These are phyloP conservation scores for Ceratorhiza oryzae-sativae DNA, from an alignment of 1,284 basidiomycete species.

Conservation along the genomic window DNA sequence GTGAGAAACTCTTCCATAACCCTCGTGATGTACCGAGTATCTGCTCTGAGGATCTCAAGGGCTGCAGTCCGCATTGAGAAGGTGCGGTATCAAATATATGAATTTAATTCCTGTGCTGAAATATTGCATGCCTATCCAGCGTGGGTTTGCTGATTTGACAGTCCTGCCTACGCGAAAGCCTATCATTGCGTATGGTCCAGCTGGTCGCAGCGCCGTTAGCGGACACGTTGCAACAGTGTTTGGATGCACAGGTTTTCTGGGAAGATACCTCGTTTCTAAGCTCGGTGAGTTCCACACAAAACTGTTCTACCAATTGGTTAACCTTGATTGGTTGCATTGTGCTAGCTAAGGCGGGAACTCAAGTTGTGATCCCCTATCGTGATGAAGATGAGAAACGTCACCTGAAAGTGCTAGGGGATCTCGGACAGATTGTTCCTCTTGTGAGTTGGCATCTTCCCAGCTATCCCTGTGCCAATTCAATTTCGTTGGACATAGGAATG, in stretches of 20 bases:
- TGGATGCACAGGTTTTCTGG: constrained; percentile 95
- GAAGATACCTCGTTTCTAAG: constrained; percentile 92
- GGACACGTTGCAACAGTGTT: constrained; percentile 97
- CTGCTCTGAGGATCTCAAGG: constrained; percentile 31
- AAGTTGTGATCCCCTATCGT: constrained; percentile 94
- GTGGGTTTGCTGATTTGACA: constrained; percentile 39
- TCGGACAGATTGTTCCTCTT: constrained; percentile 96
- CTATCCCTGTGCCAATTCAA: neutral
- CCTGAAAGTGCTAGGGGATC: constrained; percentile 92
- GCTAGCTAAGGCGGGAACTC: constrained; percentile 86
- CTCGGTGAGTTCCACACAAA: constrained; percentile 64
- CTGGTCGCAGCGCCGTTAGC: constrained; percentile 85
- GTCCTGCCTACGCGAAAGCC: constrained; percentile 56
- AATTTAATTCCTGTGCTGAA: neutral
- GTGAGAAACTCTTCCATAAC: constrained; percentile 28
- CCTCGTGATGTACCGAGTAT: constrained; percentile 31
- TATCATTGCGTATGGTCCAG: constrained; percentile 74
- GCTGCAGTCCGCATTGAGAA: constrained; percentile 26
- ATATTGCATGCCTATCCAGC: constrained; percentile 4
- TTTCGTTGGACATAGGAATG: constrained; percentile 72
- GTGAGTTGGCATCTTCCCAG: constrained; percentile 56
- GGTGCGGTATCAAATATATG: neutral
- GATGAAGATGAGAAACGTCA: constrained; percentile 95
- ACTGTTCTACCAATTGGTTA: constrained; percentile 22
- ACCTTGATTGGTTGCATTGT: constrained; percentile 38